Base-by-base conservation (phyloP, 1,139 yeast species). In the Oligophagozyma castellii region DNA sequence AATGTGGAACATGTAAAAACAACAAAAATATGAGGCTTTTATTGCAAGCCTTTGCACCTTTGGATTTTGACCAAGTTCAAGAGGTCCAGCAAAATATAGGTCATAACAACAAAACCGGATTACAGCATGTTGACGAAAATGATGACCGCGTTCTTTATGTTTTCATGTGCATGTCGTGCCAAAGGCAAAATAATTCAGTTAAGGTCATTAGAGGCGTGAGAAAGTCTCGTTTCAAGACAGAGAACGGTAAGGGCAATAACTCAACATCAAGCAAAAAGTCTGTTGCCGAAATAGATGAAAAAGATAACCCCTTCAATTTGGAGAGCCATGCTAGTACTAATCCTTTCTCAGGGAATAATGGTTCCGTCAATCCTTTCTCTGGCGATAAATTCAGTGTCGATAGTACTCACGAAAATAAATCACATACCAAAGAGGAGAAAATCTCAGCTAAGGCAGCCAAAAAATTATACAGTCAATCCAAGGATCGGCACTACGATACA, bases 71-170 rank as follows among this genome's bases (percentile, higher is more conserved):
- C 12, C 49, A 42, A 29, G 39, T 47, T 19, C 39, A 38, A 14
- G 40, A 36, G 4, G 29, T 46, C 5, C 48, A 42, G 29, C 13
- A 21, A 11, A 32, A 33, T 14, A 15, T 32, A 3, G n/a, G n/a
- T n/a, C n/a, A n/a, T n/a, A 7, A 18, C 20, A 35, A 32, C 13
- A 14, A 38, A 3, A 22, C 30, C 8, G 38, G 40, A 22, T 30
- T 38, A 29, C 29, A 31, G 7, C 35, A 37, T 22, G 34, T 48
- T n/a, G 67, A 66, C 22, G 65, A 73, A n/a, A 56, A 67, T 28
- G 81, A 84, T 48, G 95, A 84, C 44, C 65, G 98, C 33, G 73
- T 73, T 8, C 53, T 89, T 16, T 89, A 89, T 48, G 65, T 86
- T 0, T 78, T 86, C 53, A 73, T 73, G 2, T 89, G 98, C 55